phyloP scores from a whole-genome alignment of 2,329 filamentous ascomycete genomes.

The Fulvia fulva region DNA sequence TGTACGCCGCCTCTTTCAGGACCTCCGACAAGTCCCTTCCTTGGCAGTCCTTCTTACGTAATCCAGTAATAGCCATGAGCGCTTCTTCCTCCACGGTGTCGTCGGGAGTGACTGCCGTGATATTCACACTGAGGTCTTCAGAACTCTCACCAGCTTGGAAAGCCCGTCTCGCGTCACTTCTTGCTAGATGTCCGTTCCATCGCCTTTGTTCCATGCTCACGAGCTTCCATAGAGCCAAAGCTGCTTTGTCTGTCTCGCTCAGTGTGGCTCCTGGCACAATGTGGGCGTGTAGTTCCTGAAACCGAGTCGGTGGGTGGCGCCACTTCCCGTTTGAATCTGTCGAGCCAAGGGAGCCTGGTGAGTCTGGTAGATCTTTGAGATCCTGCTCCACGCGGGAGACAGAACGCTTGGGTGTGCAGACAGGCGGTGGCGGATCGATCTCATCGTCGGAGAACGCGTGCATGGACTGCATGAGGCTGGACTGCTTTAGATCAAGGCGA shows the following conservation, averaged over 20 bases:
- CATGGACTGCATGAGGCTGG: neutral
- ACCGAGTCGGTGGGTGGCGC: slow-evolving; percentile 17
- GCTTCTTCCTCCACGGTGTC: slow-evolving; percentile 7
- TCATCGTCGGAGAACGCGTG: neutral
- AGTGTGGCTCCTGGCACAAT: slow-evolving; percentile 17
- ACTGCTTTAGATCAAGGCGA: too few species aligned
- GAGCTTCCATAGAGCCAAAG: slow-evolving; percentile 21
- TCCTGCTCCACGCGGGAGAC: neutral
- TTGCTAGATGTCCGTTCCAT: slow-evolving; percentile 17
- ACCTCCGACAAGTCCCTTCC: slow-evolving; percentile 17
- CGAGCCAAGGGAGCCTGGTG: slow-evolving; percentile 11
- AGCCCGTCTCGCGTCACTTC: neutral
- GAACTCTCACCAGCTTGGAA: slow-evolving; percentile 1
- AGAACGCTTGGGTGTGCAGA: neutral
- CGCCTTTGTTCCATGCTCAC: slow-evolving; percentile 18
- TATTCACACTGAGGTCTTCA: slow-evolving; percentile 1
- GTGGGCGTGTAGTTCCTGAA: slow-evolving; percentile 21
- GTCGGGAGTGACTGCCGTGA: slow-evolving; percentile 5
- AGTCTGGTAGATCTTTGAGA: neutral
- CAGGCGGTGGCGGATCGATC: neutral
- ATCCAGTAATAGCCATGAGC: slow-evolving; percentile 10
- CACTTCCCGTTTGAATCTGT: slow-evolving; percentile 16
- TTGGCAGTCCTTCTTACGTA: slow-evolving; percentile 18
- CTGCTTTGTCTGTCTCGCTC: slow-evolving; percentile 15
- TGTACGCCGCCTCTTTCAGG: slow-evolving; percentile 2